Evolutionary conservation across 75 land plant species (phyloP), one percentile per base, ranked within the genome.

Genomic region (Pseudotsuga menziesii): DNA sequence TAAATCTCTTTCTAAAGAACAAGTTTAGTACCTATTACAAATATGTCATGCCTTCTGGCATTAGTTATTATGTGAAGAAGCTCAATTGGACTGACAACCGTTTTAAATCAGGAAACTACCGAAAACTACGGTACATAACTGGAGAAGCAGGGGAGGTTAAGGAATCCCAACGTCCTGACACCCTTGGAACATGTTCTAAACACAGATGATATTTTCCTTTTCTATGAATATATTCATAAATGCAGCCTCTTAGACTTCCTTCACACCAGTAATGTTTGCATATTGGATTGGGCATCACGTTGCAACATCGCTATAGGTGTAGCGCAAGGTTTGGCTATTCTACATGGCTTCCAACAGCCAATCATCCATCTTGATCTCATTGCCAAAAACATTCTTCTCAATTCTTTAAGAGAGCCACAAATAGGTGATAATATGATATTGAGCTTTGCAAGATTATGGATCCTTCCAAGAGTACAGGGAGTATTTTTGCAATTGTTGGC

Each of bases 401-500:
- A 87, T 83, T 82, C 89, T 8, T 26, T 70, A 9, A 79, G 79
- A 61, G 96, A 93, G 76, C 83, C 93, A 39, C 85, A 82, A 58
- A 72, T 93, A 58, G 91, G 84, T 35, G 96, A n/a, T n/a, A n/a
- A n/a, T n/a, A n/a, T n/a, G n/a, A 93, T 66, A 81, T 89, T 61
- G 96, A 93, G 77, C 84, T 91, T 67, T 88, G 66, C 77, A 93
- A 89, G 82, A 86, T 93, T 48, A 83, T 88, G 14, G 86, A 91
- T 80, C 87, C 88, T 3, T 84, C 87, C 17, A 89, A 89, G 82
- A 88, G 91, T 74, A 91, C 88, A n/a, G 82, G 80, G 4, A 91
- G 88, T 77, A 54, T 91, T 39, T 88, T 88, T 54, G 85, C 83
- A 14, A 81, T 93, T 44, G 85, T 87, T 73, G 96, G 96, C 29